phyloP scores from a whole-genome alignment of 371 early-diverging fungal genomes.

The Mucor ambiguus region DNA sequence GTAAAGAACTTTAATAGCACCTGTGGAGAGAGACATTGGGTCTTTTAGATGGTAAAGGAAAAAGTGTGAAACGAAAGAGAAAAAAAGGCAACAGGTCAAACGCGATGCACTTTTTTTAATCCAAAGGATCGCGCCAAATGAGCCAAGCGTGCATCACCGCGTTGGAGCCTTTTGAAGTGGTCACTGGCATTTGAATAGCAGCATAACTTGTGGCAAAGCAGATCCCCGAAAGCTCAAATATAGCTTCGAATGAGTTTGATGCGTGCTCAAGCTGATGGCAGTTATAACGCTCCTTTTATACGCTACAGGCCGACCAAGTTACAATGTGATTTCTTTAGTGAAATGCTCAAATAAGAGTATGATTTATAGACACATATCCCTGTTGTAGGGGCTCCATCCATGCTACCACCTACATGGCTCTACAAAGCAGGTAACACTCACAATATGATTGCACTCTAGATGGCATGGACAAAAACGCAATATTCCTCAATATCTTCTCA shows the following conservation, averaged over 20 bases:
- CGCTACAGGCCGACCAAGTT: too few species aligned
- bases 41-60: not conserved
- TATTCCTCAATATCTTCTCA: not conserved
- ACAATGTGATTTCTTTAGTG: too few species aligned
- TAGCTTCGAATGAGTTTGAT: too few species aligned
- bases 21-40: conserved; percentile 39
- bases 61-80: not conserved
- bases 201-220: not conserved
- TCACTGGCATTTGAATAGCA: not conserved
- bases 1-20: conserved; percentile 48
- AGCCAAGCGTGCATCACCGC: not conserved
- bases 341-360: too few species aligned
- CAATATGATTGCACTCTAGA: too few species aligned
- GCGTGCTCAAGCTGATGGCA: too few species aligned
- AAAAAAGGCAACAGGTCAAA: not conserved
- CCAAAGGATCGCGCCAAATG: conserved; percentile 1
- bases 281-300: too few species aligned
- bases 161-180: not conserved
- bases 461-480: too few species aligned
- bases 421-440: too few species aligned
- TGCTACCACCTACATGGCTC: too few species aligned
- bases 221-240: not conserved
- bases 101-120: conserved; percentile 13
- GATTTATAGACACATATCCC: too few species aligned
- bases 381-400: too few species aligned